Base-by-base conservation (phyloP, 345 rosid species). In the Populus tremula region DNA sequence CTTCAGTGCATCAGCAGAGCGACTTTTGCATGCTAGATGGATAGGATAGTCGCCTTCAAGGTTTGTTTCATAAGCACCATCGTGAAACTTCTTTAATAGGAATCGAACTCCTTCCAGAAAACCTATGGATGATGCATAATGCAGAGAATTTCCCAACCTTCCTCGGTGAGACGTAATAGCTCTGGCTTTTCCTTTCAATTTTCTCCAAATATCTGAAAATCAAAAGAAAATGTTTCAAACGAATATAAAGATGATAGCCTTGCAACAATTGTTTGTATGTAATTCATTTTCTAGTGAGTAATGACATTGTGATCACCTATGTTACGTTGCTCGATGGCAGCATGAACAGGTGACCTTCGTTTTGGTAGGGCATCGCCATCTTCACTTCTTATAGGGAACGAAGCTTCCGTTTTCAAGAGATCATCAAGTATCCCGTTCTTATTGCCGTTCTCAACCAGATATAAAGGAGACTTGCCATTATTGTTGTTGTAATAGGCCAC, bases 141-240 rank as follows among this genome's bases (percentile, higher is more conserved):
- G 83, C 23, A 81, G 63, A 12, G 62, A 17, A 11, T 20, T 69
- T 8, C 43, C n/a, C 50, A 77, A 82, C 49, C 27, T 73, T 69
- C 72, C 59, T 85, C 82, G 39, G n/a, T 50, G 9, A 69, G 0
- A 13, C 2, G 33, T 4, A 80, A 70, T 47, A 81, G 49, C 71
- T 76, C 72, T 78, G 80, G 59, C 53, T 78, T 71, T 13, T 45
- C 29, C n/a, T 50, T 53, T 50, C 0, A 27, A 84, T 50, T 39
- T 23, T 27, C 49, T 59, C 39, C 4, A 84, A 39, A 78, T 68
- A 36, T 72, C 85, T 76, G 78, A 45, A 70, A 39, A 31, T 63
- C 21, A 17, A 12, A 33, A 20, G 8, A 33, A 10, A 56, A 2
- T 14, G 27, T 38, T 68, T 0, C 29, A 20, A 39, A 16, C 27